These are phyloP conservation scores for Stygiomarasmius scandens DNA, from an alignment of 1,284 basidiomycete genomes.

Conservation along the genomic window DNA sequence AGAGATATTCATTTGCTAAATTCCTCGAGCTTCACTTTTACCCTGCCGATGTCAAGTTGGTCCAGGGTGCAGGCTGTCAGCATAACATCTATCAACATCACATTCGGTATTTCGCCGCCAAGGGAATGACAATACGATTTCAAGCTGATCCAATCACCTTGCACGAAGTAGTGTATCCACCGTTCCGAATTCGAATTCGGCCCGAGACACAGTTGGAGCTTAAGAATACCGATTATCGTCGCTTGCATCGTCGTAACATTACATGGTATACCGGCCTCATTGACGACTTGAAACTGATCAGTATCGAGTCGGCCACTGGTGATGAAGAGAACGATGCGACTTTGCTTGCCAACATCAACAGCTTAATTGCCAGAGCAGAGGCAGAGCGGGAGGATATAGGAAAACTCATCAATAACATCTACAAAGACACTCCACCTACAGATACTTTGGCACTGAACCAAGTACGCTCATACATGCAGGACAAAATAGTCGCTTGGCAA, in stretches of 20 bases:
- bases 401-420: slow-evolving; percentile 76
- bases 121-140: slow-evolving; percentile 87
- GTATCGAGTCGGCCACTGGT: slow-evolving; percentile 75
- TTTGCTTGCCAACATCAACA: slow-evolving; percentile 62
- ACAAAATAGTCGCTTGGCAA: slow-evolving; percentile 97
- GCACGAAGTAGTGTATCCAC: slow-evolving; percentile 91
- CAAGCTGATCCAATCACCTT: slow-evolving; percentile 84
- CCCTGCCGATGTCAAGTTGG: slow-evolving; percentile 79
- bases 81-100: slow-evolving; percentile 97
- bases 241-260: slow-evolving; percentile 73
- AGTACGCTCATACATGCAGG: slow-evolving; percentile 86
- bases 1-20: slow-evolving; percentile 91
- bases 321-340: slow-evolving; percentile 69
- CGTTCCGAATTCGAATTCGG: slow-evolving; percentile 80
- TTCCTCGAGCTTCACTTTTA: slow-evolving; percentile 94
- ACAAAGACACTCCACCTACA: slow-evolving; percentile 77
- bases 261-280: slow-evolving; percentile 72
- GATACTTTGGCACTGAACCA: slow-evolving; percentile 90
- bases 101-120: slow-evolving; percentile 88
- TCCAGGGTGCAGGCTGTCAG: slow-evolving; percentile 83
- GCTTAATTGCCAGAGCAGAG: slow-evolving; percentile 74
- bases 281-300: slow-evolving; percentile 74
- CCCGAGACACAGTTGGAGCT: slow-evolving; percentile 86
- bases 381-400: slow-evolving; percentile 77
- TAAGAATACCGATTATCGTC: slow-evolving; percentile 88